phyloP scores from a whole-genome alignment of 1,139 yeast species.

The Candida pseudoviswanathii region DNA sequence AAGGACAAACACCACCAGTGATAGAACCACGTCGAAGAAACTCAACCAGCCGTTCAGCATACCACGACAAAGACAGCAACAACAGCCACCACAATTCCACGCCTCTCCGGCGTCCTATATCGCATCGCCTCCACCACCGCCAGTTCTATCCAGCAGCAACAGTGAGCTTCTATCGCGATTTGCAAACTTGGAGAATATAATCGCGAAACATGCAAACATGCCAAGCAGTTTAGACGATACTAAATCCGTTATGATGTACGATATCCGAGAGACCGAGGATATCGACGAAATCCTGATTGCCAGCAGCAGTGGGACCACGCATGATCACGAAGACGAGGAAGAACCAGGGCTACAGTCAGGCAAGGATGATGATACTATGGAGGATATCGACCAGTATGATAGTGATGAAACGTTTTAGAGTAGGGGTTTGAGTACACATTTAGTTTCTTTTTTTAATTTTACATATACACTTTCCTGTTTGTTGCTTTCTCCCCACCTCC shows the following conservation, averaged over 20 bases:
- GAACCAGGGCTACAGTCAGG: constrained; percentile 6
- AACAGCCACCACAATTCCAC: constrained; percentile 1
- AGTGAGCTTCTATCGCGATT: constrained; percentile 13
- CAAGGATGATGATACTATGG: constrained; percentile 12
- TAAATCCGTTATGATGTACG: constrained; percentile 18
- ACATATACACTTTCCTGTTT: too few species aligned
- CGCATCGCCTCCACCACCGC: background rate
- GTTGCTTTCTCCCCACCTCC: background rate
- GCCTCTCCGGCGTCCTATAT: background rate
- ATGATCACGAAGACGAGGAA: constrained; percentile 8
- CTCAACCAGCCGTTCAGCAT: constrained; percentile 6
- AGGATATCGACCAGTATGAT: constrained; percentile 16
- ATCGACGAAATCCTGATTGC: constrained; percentile 20
- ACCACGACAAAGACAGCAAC: constrained; percentile 6
- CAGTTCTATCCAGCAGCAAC: background rate
- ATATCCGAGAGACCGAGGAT: constrained; percentile 25
- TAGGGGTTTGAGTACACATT: background rate
- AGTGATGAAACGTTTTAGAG: constrained; percentile 19
- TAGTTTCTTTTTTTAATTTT: too few species aligned
- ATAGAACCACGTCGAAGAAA: constrained; percentile 7
- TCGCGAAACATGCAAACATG: constrained; percentile 7
- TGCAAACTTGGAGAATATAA: constrained; percentile 10
- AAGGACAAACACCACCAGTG: constrained; percentile 7
- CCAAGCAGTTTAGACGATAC: constrained; percentile 8
- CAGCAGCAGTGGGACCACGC: constrained; percentile 18